These are phyloP conservation scores for Anacardium occidentale DNA, from an alignment of 345 rosid genomes.

Conservation along the genomic window DNA sequence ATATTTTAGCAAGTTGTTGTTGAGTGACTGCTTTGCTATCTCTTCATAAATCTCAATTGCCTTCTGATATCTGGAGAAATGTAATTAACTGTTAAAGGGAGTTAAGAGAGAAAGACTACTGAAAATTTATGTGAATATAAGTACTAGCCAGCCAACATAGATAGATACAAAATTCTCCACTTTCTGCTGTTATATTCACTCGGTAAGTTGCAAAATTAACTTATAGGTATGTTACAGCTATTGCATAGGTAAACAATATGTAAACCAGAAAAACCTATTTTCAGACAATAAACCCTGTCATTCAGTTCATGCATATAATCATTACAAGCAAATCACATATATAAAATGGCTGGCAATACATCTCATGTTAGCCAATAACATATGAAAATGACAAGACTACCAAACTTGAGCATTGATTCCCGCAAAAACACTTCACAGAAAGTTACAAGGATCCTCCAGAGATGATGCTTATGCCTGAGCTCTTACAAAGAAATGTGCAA, in stretches of 20 bases:
- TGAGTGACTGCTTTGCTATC: slow-evolving; percentile 69
- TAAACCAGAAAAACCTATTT: background rate
- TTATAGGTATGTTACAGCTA: background rate
- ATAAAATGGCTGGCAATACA: background rate
- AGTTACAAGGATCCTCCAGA: too few species aligned
- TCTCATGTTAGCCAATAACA: background rate
- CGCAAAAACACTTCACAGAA: too few species aligned
- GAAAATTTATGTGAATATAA: background rate
- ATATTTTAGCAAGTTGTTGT: slow-evolving; percentile 81
- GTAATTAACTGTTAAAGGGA: background rate
- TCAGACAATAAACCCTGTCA: background rate
- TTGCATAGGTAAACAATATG: background rate
- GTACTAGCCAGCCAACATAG: background rate
- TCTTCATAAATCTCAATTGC: slow-evolving; percentile 91
- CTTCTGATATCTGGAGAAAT: slow-evolving; percentile 68
- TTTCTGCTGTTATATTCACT: background rate
- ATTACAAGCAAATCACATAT: background rate
- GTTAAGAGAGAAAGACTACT: too few species aligned
- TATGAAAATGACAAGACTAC: background rate
- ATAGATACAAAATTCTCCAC: background rate
- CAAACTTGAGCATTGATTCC: background rate
- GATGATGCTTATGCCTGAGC: background rate
- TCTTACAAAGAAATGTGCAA: background rate
- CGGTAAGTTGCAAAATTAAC: background rate
- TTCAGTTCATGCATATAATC: background rate